A percentile compares a stretch with the other conserved stretches of the same genome.
These are phyloP conservation scores for Globisporangium camurandrum DNA, from an alignment of 352 stramenopile species.

Conservation along the genomic window DNA sequence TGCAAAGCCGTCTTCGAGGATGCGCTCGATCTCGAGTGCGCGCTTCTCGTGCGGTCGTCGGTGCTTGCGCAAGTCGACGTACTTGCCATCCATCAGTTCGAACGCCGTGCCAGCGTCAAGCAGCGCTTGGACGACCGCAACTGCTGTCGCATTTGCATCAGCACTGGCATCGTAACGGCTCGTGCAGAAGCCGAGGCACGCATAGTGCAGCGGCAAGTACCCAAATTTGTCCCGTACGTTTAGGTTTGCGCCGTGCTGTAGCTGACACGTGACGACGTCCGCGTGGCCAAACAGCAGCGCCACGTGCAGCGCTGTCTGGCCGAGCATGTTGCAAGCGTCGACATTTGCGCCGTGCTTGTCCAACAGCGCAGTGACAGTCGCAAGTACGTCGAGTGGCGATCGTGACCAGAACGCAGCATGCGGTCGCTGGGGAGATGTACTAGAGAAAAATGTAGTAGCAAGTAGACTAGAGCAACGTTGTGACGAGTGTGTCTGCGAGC, in stretches of 20 bases:
- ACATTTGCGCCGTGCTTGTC: constrained; percentile 29
- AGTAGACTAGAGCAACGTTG: constrained; percentile 14
- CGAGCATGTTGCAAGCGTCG: constrained; percentile 50
- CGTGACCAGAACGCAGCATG: too few relatives aligned
- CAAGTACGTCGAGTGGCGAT: constrained; percentile 5
- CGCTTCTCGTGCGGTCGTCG: constrained; percentile 41
- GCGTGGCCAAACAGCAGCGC: constrained; percentile 57
- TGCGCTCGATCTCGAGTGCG: constrained; percentile 41
- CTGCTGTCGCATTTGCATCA: constrained; percentile 1
- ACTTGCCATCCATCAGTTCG: constrained; percentile 19
- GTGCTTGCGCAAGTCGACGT: constrained; percentile 50
- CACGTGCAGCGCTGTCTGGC: constrained; percentile 60
- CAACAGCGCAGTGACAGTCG: constrained; percentile 25
- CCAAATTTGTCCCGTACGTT: constrained; percentile 49
- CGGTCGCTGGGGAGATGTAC: too few relatives aligned
- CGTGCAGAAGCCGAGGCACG: constrained; percentile 48
- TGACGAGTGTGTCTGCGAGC: constrained; percentile 21
- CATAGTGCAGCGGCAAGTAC: constrained; percentile 60
- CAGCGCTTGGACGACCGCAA: constrained; percentile 28
- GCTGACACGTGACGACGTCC: constrained; percentile 26
- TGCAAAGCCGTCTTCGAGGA: constrained; percentile 36
- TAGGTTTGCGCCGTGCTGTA: constrained; percentile 42
- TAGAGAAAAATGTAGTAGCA: background rate
- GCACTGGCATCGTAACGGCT: constrained; percentile 9
- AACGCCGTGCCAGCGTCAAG: constrained; percentile 18